Conservation (phyloP, 2,329 filamentous ascomycete genomes). For the Tolypocladium nubicola region DNA sequence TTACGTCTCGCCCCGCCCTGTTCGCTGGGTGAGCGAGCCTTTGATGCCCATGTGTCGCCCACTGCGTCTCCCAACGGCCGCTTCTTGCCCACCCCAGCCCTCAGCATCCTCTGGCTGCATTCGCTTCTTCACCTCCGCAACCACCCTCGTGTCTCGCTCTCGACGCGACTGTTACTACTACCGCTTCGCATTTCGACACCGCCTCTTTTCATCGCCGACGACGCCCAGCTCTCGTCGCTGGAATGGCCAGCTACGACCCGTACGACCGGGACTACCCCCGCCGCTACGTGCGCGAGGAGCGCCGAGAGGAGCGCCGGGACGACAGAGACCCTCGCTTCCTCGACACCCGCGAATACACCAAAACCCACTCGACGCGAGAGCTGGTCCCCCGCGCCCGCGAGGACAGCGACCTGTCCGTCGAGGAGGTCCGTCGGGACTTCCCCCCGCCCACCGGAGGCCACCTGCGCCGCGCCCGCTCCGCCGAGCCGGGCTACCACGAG, state of each 20-base stretch:
- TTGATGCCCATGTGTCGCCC: neutral
- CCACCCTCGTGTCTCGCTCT: neutral
- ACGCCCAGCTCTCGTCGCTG: neutral
- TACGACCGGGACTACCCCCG: constrained; percentile 42
- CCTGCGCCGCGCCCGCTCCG: constrained; percentile 52
- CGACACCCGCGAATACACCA: constrained; percentile 40
- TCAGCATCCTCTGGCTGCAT: neutral
- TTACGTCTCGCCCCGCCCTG: neutral
- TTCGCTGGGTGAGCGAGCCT: neutral
- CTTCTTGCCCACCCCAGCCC: neutral
- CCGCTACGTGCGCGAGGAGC: constrained; percentile 44
- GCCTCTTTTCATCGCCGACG: neutral
- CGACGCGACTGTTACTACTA: no score
- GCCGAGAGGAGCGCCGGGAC: constrained; percentile 41
- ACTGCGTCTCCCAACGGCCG: neutral
- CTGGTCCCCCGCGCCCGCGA: constrained; percentile 52
- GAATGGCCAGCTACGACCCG: constrained; percentile 40
- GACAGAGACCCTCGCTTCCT: constrained; percentile 42
- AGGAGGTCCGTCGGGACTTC: constrained; percentile 78
- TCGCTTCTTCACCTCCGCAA: neutral
- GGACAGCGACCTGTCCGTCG: constrained; percentile 64
- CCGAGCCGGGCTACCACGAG: constrained; percentile 49
- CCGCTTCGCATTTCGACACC: neutral
- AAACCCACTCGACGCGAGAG: constrained; percentile 35
- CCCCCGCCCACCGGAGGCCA: constrained; percentile 53